Conservation (phyloP, 2,329 filamentous ascomycete species). For the Cytospora schulzeri region DNA sequence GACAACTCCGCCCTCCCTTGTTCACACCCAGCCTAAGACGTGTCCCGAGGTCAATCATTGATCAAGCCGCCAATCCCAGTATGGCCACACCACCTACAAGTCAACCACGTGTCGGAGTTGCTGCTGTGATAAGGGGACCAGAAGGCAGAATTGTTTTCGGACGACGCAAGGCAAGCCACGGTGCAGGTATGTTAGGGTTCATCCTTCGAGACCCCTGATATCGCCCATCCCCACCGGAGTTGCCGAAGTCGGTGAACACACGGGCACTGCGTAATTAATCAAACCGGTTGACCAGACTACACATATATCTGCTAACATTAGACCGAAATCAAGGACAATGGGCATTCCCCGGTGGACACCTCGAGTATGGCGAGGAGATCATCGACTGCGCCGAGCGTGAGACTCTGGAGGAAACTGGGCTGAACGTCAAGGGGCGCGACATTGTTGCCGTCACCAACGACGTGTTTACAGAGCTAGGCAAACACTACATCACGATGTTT, state of each 20-base stretch:
- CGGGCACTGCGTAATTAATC: background rate
- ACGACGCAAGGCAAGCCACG: slow-evolving; percentile 51
- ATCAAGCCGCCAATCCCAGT: slow-evolving; percentile 5
- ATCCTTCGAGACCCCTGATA: background rate
- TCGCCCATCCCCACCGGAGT: slow-evolving; percentile 8
- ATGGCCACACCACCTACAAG: slow-evolving; percentile 30
- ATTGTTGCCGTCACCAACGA: slow-evolving; percentile 68
- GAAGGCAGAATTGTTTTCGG: slow-evolving; percentile 51
- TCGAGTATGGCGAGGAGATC: slow-evolving; percentile 68
- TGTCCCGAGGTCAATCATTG: background rate
- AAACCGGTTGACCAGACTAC: background rate
- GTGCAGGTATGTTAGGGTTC: slow-evolving; percentile 45
- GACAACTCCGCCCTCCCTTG: too few species aligned
- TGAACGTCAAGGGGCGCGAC: slow-evolving; percentile 54
- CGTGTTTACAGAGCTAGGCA: slow-evolving; percentile 58
- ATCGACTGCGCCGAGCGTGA: slow-evolving; percentile 67
- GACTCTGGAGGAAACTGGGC: slow-evolving; percentile 69
- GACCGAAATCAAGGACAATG: slow-evolving; percentile 38
- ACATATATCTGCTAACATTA: background rate
- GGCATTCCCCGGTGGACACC: slow-evolving; percentile 74
- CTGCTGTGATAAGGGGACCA: slow-evolving; percentile 47
- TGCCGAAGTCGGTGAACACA: slow-evolving; percentile 7
- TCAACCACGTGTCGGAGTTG: slow-evolving; percentile 51
- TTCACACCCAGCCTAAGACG: background rate
- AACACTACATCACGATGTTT: slow-evolving; percentile 77